phyloP scores from a whole-genome alignment of 2,329 filamentous ascomycete species.

The Lecanoromycetidae sp. region DNA sequence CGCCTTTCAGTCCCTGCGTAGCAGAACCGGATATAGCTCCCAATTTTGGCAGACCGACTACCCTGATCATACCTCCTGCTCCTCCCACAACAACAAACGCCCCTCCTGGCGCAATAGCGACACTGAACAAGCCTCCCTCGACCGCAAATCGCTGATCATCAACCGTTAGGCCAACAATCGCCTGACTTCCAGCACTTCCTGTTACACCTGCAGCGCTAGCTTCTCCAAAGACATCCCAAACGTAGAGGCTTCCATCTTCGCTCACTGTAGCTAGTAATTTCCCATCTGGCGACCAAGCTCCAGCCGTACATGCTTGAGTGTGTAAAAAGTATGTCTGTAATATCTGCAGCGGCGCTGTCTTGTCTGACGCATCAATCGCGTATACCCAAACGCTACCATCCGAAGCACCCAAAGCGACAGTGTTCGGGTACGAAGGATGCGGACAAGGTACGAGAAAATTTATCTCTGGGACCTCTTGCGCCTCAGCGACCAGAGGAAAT shows the following conservation, averaged over 20 bases:
- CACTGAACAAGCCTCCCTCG: slow-evolving; percentile 79
- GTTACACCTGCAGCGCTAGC: slow-evolving; percentile 54
- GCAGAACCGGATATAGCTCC: slow-evolving; percentile 24
- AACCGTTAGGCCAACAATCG: slow-evolving; percentile 64
- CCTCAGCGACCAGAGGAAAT: slow-evolving; percentile 60
- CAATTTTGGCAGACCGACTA: slow-evolving; percentile 68
- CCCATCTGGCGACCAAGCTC: slow-evolving; percentile 81
- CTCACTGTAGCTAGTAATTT: slow-evolving; percentile 75
- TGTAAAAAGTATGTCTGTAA: slow-evolving; percentile 89
- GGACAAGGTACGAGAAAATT: slow-evolving; percentile 80
- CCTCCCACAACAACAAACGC: slow-evolving; percentile 76
- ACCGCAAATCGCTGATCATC: slow-evolving; percentile 84
- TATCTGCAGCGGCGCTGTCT: slow-evolving; percentile 55
- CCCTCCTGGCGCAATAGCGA: slow-evolving; percentile 70
- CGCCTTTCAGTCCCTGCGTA: slow-evolving; percentile 28
- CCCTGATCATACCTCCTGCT: slow-evolving; percentile 71
- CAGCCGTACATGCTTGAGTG: slow-evolving; percentile 73
- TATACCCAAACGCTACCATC: slow-evolving; percentile 97
- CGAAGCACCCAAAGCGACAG: slow-evolving; percentile 72
- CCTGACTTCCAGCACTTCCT: slow-evolving; percentile 43
- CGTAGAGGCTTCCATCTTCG: slow-evolving; percentile 78
- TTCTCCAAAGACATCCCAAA: slow-evolving; percentile 81
- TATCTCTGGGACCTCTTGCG: slow-evolving; percentile 85
- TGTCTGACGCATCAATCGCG: slow-evolving; percentile 53
- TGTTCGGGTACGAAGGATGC: slow-evolving; percentile 57